Percentiles rank a stretch among this genome's conserved stretches.
phyloP scores from a whole-genome alignment of 1,284 basidiomycete genomes.

The Sporisorium scitamineum region DNA sequence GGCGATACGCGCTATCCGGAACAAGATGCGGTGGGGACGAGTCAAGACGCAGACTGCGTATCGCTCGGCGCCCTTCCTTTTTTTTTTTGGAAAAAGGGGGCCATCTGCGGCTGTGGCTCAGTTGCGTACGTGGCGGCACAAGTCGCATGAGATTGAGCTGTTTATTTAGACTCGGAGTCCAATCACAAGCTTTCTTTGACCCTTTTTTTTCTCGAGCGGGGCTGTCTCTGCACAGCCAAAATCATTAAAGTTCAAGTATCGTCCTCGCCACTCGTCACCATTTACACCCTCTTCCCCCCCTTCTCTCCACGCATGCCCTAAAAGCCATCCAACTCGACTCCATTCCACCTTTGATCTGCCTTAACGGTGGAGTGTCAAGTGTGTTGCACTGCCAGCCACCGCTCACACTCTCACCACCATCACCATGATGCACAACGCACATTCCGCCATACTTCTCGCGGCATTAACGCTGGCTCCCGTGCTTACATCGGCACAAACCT shows the following conservation, averaged over 20 bases:
- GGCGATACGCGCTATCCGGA: neutral
- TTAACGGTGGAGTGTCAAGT: slow-evolving; percentile 20
- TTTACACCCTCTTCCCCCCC: neutral
- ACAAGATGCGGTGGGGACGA: neutral
- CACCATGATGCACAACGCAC: slow-evolving; percentile 3
- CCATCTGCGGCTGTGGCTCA: neutral
- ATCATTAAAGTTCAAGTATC: neutral
- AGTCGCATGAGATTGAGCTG: neutral
- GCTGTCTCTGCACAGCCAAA: neutral
- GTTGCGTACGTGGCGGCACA: slow-evolving; percentile 7
- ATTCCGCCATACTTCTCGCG: slow-evolving; percentile 1
- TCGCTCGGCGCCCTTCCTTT: neutral
- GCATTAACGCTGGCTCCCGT: slow-evolving; percentile 4
- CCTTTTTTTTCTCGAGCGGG: neutral
- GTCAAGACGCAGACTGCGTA: neutral
- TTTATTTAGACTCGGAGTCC: neutral
- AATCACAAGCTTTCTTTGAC: neutral
- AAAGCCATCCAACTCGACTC: neutral
- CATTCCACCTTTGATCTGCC: slow-evolving; percentile 12
- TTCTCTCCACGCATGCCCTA: slow-evolving; percentile 9
- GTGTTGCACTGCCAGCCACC: slow-evolving; percentile 5
- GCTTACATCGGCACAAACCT: slow-evolving; percentile 5
- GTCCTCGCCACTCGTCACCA: neutral
- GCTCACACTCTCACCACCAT: neutral
- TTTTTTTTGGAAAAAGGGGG: neutral